phyloP scores from a whole-genome alignment of 768 basidiomycete genomes.

The Lentinula detonsa region DNA sequence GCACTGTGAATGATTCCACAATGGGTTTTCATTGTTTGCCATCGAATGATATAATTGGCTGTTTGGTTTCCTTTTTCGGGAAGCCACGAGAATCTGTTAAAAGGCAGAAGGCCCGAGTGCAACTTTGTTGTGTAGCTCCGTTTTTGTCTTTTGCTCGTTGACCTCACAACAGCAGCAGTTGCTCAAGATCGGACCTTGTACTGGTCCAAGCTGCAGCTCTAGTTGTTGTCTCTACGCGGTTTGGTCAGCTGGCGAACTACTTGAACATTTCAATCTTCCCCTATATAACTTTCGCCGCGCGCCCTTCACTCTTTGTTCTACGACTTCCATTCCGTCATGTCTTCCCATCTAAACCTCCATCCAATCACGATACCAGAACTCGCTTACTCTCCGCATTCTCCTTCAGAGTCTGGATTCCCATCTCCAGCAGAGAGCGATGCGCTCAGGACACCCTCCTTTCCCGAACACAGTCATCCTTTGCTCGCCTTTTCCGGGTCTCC shows the following conservation, averaged over 20 bases:
- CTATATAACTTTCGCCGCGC: constrained; percentile 2
- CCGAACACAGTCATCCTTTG: constrained; percentile 21
- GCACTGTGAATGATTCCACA: not conserved
- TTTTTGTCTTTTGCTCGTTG: constrained; percentile 1
- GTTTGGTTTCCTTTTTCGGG: not conserved
- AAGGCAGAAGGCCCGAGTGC: not conserved
- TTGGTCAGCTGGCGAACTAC: constrained; percentile 1
- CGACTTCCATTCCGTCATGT: constrained; percentile 9
- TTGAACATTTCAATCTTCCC: constrained; percentile 4
- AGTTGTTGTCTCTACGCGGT: not conserved
- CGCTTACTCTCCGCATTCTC: constrained; percentile 24
- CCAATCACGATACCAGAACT: constrained; percentile 20
- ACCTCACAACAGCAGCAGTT: not conserved
- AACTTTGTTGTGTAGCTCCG: constrained; percentile 1
- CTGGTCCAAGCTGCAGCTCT: not conserved
- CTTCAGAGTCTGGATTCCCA: constrained; percentile 22
- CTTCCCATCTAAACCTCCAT: constrained; percentile 15
- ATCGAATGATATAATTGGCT: not conserved
- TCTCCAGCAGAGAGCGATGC: constrained; percentile 35
- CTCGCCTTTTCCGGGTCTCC: constrained; percentile 8
- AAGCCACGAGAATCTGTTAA: not conserved
- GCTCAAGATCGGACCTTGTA: not conserved
- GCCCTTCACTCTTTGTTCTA: constrained; percentile 9
- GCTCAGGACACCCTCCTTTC: constrained; percentile 32
- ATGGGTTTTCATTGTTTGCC: not conserved